Base-by-base conservation (phyloP, 306 rosid species). In the Cicer yamashitae region DNA sequence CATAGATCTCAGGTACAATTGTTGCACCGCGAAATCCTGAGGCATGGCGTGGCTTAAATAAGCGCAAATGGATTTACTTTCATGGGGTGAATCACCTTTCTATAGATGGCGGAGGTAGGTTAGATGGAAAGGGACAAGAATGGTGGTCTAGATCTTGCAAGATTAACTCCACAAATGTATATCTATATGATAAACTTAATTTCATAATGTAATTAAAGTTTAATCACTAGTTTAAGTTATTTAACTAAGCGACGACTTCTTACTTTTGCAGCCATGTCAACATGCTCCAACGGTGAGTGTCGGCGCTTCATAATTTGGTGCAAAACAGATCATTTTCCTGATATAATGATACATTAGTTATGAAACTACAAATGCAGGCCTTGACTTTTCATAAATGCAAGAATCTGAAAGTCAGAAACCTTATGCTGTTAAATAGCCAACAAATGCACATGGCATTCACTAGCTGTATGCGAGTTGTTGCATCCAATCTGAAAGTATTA, bases 71-170 rank as follows among this genome's bases (percentile, higher is more conserved):
- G 94, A 79, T 94, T 67, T 90, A 89, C 82, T 81, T 94, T 67
- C 86, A 84, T 17, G 82, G 86, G 73, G 86, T 94, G 82, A 90
- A 86, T 75, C 90, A 88, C 80, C 91, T 94, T 44, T 84, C 93
- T 18, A 6, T 94, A 13, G 87, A 87, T 41, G 98, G 98, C n/a
- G 91, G 91, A 45, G 98, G 98, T 53, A 82, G 53, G 18, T 75
- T 91, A 67, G 71, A 94, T 57, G 98, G 98, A 71, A 91, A 81
- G 96, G 98, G 98, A 45, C 88, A 86, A 2, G 83, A 88, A 78
- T 94, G 98, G 98, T 94, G 98, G 98, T 79, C 88, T 53, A 89
- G 77, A 22, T 94, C 98, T 73, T 94, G 97, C 93, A 94, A 94
- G 82, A 74, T 18, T 44, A 91, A 84, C 84, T 51, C 83, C 57